Evolutionary conservation across 2,329 filamentous ascomycete species (phyloP), one percentile per base, ranked within the genome.

Genomic region (Didymella segeticola): DNA sequence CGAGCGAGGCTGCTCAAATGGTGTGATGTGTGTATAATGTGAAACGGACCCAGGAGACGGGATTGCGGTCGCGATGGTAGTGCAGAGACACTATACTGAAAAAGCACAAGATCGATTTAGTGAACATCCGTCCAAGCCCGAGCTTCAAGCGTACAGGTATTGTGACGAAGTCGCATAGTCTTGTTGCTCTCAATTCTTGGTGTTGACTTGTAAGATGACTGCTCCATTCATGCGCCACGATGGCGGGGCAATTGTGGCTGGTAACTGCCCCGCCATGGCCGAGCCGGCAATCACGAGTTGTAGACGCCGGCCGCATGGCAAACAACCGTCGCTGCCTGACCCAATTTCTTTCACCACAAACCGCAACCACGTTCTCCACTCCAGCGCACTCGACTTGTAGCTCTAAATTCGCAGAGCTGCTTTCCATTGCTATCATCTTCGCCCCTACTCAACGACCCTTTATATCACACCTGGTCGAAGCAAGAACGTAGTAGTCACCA

Each of bases 251-350:
- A 9, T 4, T 45, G 51, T 54, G 45, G 51, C 51, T 54, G 31
- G 34, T 34, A 29, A 19, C 3, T 51, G 60, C 61, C 63, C 61
- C 62, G 51, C 51, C 38, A 34, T 53, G 51, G 45, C 39, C 26
- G 43, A 42, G 23, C 33, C 43, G 55, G 51, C 48, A 55, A 49
- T 42, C 55, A 55, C 55, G 53, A 57, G 60, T 58, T 63, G 52
- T 49, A 50, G 50, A 22, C 37, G 41, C 42, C 30, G 50, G 41
- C 42, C 30, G 50, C 38, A 48, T 48, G 45, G 45, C 45, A 45
- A 45, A 48, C 51, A 54, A 39, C 31, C 25, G 31, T 54, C 39
- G 45, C 56, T 52, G 47, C 43, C 49, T 37, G 52, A 62, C 43
- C 55, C 54, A 58, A 54, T 53, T 53, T 46, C 43, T 50, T 41